Conservation (phyloP, 768 basidiomycete species). For the Termitomyces sp. region DNA sequence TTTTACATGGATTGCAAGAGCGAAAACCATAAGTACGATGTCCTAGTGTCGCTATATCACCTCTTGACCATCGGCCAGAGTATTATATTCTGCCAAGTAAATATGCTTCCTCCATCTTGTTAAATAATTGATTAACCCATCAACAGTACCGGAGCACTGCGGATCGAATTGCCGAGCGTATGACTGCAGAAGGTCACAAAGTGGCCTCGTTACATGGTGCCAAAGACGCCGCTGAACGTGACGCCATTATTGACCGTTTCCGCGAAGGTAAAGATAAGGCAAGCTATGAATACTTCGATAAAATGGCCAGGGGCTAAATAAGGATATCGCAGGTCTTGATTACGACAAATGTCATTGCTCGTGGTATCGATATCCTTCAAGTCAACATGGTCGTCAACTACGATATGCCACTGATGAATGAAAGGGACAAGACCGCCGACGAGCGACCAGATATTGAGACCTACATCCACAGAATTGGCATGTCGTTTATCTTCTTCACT, state of each 20-base stretch:
- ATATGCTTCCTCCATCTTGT: conserved; percentile 5
- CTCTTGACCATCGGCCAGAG: conserved; percentile 95
- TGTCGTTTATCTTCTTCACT: conserved; percentile 18
- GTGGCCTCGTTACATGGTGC: conserved; percentile 95
- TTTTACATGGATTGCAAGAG: conserved; percentile 96
- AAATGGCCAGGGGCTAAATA: neutral
- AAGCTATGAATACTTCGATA: neutral
- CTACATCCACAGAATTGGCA: conserved; percentile 96
- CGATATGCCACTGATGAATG: conserved; percentile 84
- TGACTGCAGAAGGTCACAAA: conserved; percentile 92
- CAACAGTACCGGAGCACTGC: conserved; percentile 83
- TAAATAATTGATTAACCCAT: neutral
- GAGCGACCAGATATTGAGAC: conserved; percentile 87
- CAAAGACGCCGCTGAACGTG: conserved; percentile 86
- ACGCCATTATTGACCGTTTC: conserved; percentile 91
- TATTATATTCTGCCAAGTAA: conserved; percentile 96
- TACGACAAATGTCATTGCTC: conserved; percentile 97
- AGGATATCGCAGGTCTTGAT: conserved; percentile 58
- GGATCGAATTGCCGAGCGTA: conserved; percentile 85
- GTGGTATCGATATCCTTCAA: conserved; percentile 97
- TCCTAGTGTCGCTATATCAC: conserved; percentile 84
- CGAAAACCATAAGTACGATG: conserved; percentile 93
- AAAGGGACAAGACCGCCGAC: conserved; percentile 50
- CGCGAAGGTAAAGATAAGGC: conserved; percentile 96
- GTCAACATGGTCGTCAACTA: conserved; percentile 99